These are phyloP conservation scores for Annona squamosa DNA, from an alignment of 164 flowering plant genomes.

Conservation along the genomic window DNA sequence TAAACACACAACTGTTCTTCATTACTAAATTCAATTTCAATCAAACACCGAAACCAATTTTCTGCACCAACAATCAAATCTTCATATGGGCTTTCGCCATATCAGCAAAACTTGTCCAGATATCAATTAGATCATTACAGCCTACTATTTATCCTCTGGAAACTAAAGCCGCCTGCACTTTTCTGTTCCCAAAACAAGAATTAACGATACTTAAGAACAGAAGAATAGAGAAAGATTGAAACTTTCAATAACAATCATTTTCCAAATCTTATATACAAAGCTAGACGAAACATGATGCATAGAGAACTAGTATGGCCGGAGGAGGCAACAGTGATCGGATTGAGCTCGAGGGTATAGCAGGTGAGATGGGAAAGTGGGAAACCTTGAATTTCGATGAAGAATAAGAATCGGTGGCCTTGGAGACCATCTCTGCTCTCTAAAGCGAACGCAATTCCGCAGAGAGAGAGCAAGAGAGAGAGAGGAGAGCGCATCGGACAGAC, in stretches of 20 bases:
- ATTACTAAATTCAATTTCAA: neutral
- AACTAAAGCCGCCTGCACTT: neutral
- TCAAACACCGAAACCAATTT: neutral
- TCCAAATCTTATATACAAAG: neutral
- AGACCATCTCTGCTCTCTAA: neutral
- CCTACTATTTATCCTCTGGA: neutral
- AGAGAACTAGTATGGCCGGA: neutral
- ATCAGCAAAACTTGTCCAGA: too few relatives aligned
- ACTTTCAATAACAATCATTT: neutral
- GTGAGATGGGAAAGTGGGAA: neutral
- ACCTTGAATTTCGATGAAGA: slow-evolving; percentile 3
- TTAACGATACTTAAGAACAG: neutral
- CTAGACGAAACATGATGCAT: neutral
- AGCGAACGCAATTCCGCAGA: neutral
- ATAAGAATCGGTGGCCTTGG: neutral
- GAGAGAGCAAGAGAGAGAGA: neutral
- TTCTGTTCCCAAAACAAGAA: neutral
- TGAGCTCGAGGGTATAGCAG: neutral
- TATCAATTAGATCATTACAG: neutral
- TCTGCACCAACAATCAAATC: neutral
- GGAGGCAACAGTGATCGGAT: neutral
- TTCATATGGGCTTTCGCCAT: neutral
- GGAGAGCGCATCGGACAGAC: neutral
- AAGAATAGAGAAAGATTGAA: neutral
- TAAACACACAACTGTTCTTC: neutral